Evolutionary conservation across 2,329 filamentous ascomycete species (phyloP).

Genomic region (Aspergillus intermedius): DNA sequence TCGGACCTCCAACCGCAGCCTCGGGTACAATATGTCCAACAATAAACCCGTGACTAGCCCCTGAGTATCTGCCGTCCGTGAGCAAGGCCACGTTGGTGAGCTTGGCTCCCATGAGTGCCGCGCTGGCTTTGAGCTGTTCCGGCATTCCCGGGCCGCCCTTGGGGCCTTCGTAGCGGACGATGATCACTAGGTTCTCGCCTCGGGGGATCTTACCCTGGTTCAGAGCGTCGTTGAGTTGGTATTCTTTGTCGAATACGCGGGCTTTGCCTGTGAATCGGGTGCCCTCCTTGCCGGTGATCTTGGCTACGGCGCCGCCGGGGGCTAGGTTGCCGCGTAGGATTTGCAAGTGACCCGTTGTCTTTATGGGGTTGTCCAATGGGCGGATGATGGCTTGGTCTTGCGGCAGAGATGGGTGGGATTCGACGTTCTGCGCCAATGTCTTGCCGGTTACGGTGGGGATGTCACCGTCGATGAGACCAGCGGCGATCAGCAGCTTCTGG

Average conservation of each 20-base stretch:
- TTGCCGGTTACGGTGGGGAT: slow-evolving; percentile 79
- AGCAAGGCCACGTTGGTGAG: slow-evolving; percentile 83
- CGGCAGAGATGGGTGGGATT: slow-evolving; percentile 66
- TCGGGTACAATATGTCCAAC: slow-evolving; percentile 91
- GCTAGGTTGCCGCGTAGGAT: slow-evolving; percentile 83
- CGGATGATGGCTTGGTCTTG: slow-evolving; percentile 78
- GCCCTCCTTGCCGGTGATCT: slow-evolving; percentile 95
- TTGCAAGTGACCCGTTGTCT: slow-evolving; percentile 77
- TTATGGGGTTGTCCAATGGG: slow-evolving; percentile 75
- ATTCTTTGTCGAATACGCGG: slow-evolving; percentile 80
- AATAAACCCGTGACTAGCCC: slow-evolving; percentile 85
- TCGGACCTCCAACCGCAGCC: slow-evolving; percentile 79
- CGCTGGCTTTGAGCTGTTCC: slow-evolving; percentile 81
- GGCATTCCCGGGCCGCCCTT: slow-evolving; percentile 95
- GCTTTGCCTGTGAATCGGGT: slow-evolving; percentile 73
- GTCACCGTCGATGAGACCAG: slow-evolving; percentile 66
- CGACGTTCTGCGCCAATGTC: slow-evolving; percentile 75
- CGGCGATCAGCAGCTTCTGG: slow-evolving; percentile 75
- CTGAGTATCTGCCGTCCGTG: slow-evolving; percentile 84
- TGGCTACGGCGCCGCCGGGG: slow-evolving; percentile 82
- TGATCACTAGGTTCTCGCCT: slow-evolving; percentile 75
- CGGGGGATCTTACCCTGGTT: slow-evolving; percentile 63
- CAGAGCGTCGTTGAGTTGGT: slow-evolving; percentile 68
- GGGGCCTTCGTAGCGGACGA: slow-evolving; percentile 90
- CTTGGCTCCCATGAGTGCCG: slow-evolving; percentile 87